phyloP scores from a whole-genome alignment of 306 rosid genomes.

The Phaseolus lunatus region DNA sequence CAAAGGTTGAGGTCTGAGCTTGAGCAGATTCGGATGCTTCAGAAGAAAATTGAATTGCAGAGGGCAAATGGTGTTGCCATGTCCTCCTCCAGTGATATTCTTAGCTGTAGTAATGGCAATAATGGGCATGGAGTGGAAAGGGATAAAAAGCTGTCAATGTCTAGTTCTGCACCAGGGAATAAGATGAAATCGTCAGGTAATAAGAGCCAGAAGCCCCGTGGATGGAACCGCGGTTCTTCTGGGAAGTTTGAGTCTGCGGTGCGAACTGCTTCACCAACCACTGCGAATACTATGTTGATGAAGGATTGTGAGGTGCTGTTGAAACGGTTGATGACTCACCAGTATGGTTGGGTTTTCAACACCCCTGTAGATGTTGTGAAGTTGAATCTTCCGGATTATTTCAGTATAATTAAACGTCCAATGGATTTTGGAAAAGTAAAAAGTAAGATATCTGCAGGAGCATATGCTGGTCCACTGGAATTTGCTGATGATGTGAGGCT shows the following conservation, averaged over 20 bases:
- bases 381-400: constrained; percentile 83
- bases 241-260: constrained; percentile 60
- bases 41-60: constrained; percentile 68
- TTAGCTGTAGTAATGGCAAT: constrained; percentile 68
- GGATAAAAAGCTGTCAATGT: constrained; percentile 45
- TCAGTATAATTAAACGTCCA: constrained; percentile 72
- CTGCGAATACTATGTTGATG: constrained; percentile 60
- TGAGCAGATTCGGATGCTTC: constrained; percentile 62
- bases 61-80: constrained; percentile 61
- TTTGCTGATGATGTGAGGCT: constrained; percentile 73
- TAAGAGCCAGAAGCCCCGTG: constrained; percentile 54
- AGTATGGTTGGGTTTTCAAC: constrained; percentile 72
- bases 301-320: constrained; percentile 76
- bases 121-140: constrained; percentile 53
- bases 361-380: constrained; percentile 79
- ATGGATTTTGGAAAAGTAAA: constrained; percentile 88
- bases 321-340: constrained; percentile 69
- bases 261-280: constrained; percentile 49
- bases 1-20: constrained; percentile 69
- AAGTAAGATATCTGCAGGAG: constrained; percentile 61
- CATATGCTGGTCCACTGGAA: constrained; percentile 59
- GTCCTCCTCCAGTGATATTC: constrained; percentile 81
- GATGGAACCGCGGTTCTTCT: constrained; percentile 58
- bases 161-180: constrained; percentile 50
- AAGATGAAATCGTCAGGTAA: constrained; percentile 42